These are phyloP conservation scores for Phellinidium pouzarii DNA, from an alignment of 1,284 basidiomycete genomes.

Conservation along the genomic window DNA sequence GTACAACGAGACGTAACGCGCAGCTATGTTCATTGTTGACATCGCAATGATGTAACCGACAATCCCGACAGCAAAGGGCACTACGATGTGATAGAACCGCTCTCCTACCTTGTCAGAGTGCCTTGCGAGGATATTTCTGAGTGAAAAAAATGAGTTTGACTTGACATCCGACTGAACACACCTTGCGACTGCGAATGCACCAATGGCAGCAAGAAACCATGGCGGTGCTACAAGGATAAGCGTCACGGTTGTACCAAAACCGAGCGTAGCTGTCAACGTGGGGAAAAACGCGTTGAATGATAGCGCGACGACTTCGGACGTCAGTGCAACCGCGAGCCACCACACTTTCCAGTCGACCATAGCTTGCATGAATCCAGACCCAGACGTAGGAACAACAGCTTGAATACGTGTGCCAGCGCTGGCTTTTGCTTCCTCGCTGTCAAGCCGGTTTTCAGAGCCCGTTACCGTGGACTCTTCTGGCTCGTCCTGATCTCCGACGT, in stretches of 20 bases:
- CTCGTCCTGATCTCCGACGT: slow-evolving; percentile 25
- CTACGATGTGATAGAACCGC: slow-evolving; percentile 35
- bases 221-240: slow-evolving; percentile 25
- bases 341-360: slow-evolving; percentile 37
- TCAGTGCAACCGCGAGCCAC: slow-evolving; percentile 23
- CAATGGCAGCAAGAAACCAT: slow-evolving; percentile 16
- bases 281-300: slow-evolving; percentile 31
- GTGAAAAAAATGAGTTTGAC: neutral
- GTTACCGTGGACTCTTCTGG: neutral
- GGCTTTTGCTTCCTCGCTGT: neutral
- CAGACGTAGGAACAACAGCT: neutral
- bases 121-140: slow-evolving; percentile 16
- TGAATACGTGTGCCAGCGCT: neutral
- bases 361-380: slow-evolving; percentile 30
- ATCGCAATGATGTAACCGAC: slow-evolving; percentile 39
- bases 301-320: slow-evolving; percentile 23
- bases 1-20: slow-evolving; percentile 35
- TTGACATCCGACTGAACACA: neutral
- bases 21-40: slow-evolving; percentile 31
- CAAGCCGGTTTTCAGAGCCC: slow-evolving; percentile 25
- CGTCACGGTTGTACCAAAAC: slow-evolving; percentile 24
- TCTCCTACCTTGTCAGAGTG: slow-evolving; percentile 31
- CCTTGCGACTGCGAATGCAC: slow-evolving; percentile 17
- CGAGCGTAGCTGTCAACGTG: slow-evolving; percentile 24
- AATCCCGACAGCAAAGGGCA: slow-evolving; percentile 32